Percentiles rank a stretch among this genome's conserved stretches.
Conservation (phyloP, 2,329 filamentous ascomycete genomes). For the Aureobasidium namibiae region DNA sequence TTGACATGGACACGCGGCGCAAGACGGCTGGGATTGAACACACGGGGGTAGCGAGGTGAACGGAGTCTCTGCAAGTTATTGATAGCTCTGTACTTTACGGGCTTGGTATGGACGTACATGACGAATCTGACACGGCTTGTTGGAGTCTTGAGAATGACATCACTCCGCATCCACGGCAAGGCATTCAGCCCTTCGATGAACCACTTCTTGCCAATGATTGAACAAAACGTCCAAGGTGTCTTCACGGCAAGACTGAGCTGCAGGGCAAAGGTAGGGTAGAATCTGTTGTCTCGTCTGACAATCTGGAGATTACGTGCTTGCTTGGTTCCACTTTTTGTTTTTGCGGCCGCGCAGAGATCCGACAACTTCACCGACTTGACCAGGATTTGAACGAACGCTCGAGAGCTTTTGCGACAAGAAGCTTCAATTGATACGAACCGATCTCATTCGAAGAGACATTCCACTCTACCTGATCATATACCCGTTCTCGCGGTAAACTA, state of each 20-base stretch:
- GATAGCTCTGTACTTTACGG: neutral
- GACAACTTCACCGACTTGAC: neutral
- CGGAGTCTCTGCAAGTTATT: neutral
- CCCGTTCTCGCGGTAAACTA: neutral
- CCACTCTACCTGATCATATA: neutral
- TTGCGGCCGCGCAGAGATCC: neutral
- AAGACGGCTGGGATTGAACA: neutral
- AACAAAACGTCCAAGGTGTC: neutral
- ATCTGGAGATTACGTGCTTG: conserved; percentile 4
- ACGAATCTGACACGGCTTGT: neutral
- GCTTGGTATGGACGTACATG: neutral
- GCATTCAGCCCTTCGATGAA: neutral
- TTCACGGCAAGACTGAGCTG: neutral
- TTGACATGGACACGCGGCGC: neutral
- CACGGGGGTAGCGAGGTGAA: conserved; percentile 1
- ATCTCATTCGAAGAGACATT: neutral
- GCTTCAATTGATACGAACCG: neutral
- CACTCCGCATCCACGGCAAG: neutral
- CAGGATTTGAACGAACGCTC: neutral
- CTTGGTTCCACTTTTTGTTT: neutral
- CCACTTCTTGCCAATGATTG: neutral
- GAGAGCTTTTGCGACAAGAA: neutral
- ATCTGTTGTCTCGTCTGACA: neutral
- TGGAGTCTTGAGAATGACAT: neutral
- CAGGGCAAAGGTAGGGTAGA: neutral